phyloP scores from a whole-genome alignment of 1,284 basidiomycete species.

The Polyporus tsugae region DNA sequence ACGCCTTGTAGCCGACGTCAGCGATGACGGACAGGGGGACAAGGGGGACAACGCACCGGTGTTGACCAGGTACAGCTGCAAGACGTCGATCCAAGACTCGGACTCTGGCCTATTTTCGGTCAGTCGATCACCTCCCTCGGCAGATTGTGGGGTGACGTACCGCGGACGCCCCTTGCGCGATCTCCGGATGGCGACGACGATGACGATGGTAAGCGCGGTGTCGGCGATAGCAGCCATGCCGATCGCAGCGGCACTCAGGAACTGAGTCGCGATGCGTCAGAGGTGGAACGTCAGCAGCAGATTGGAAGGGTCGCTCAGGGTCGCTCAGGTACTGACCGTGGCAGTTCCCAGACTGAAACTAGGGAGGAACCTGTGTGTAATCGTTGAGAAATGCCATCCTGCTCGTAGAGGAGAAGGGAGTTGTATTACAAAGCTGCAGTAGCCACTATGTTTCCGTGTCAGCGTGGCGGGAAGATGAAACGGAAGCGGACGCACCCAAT shows the following conservation, averaged over 20 bases:
- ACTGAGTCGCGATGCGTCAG: neutral
- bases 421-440: neutral
- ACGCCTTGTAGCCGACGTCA: neutral
- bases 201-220: neutral
- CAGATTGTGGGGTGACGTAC: neutral
- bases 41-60: constrained; percentile 6
- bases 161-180: constrained; percentile 1
- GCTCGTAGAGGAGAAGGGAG: neutral
- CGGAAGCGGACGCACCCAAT: neutral
- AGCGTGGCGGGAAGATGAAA: neutral
- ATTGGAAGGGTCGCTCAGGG: no score
- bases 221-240: constrained; percentile 13
- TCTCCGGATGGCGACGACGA: constrained; percentile 3
- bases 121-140: neutral
- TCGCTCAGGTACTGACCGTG: neutral
- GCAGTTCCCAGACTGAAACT: neutral
- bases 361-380: neutral
- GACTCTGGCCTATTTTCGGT: neutral
- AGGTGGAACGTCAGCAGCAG: neutral
- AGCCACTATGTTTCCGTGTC: neutral
- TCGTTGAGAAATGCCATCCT: neutral
- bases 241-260: constrained; percentile 6
- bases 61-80: constrained; percentile 18
- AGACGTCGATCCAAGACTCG: constrained; percentile 8
- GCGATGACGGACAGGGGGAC: neutral